A percentile compares a stretch with the other conserved stretches of the same genome.
Conservation (phyloP, 208 protist species). For the Leishmania mexicana region DNA sequence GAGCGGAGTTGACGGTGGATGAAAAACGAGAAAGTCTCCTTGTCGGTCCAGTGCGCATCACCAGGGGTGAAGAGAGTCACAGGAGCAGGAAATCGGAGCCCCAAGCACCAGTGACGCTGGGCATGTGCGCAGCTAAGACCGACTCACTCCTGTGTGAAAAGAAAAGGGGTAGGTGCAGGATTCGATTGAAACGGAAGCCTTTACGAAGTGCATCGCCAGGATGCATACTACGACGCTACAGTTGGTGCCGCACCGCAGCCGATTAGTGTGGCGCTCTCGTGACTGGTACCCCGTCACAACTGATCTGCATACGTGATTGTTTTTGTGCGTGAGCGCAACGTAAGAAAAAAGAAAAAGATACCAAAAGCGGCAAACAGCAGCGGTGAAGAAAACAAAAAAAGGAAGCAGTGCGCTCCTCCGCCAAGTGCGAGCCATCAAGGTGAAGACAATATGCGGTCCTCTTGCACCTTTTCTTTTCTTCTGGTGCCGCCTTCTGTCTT, state of each 20-base stretch:
- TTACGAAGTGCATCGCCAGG: not conserved
- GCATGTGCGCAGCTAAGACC: not conserved
- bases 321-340: not conserved
- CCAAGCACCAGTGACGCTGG: not conserved
- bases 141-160: not conserved
- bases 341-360: not conserved
- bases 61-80: not conserved
- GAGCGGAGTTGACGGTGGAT: not conserved
- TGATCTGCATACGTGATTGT: not conserved
- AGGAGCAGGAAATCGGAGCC: not conserved
- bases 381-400: constrained; percentile 3
- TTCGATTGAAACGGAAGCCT: not conserved
- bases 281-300: not conserved
- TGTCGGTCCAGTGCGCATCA: not conserved
- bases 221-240: not conserved
- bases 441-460: not conserved
- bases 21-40: not conserved
- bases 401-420: constrained; percentile 5
- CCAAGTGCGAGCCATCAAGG: not conserved
- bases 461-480: not conserved
- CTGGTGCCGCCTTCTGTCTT: not conserved
- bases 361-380: not conserved
- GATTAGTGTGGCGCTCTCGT: not conserved
- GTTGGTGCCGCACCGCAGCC: not conserved
- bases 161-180: not conserved